These are phyloP conservation scores for Sextonia rubra DNA, from an alignment of 164 flowering plant species.

Conservation along the genomic window DNA sequence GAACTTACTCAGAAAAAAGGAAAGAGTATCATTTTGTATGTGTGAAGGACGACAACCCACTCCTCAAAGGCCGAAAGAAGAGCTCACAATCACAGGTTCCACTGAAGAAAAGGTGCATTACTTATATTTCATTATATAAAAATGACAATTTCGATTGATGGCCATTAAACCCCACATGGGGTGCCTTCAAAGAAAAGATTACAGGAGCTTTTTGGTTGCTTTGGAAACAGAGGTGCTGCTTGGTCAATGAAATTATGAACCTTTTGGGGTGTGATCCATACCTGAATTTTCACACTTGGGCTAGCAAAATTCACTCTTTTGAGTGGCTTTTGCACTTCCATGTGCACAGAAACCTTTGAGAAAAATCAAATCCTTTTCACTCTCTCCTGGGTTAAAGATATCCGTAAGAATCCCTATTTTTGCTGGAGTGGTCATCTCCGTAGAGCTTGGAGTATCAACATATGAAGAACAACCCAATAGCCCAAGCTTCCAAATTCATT, in stretches of 20 bases:
- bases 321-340: background rate
- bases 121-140: background rate
- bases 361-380: background rate
- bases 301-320: background rate
- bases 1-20: background rate
- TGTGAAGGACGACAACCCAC: background rate
- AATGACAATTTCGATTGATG: background rate
- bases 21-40: background rate
- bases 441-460: slow-evolving; percentile 48
- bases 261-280: background rate
- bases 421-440: background rate
- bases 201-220: background rate
- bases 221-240: background rate
- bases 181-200: slow-evolving; percentile 1
- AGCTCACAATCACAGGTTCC: background rate
- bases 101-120: background rate
- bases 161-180: background rate
- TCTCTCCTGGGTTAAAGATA: background rate
- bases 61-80: background rate
- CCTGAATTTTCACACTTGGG: background rate
- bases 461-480: slow-evolving; percentile 42
- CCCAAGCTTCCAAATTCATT: slow-evolving; percentile 44
- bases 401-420: background rate
- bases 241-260: background rate
- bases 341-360: background rate